These are phyloP conservation scores for Sporothrix phasma DNA, from an alignment of 2,329 filamentous ascomycete genomes.

Conservation along the genomic window DNA sequence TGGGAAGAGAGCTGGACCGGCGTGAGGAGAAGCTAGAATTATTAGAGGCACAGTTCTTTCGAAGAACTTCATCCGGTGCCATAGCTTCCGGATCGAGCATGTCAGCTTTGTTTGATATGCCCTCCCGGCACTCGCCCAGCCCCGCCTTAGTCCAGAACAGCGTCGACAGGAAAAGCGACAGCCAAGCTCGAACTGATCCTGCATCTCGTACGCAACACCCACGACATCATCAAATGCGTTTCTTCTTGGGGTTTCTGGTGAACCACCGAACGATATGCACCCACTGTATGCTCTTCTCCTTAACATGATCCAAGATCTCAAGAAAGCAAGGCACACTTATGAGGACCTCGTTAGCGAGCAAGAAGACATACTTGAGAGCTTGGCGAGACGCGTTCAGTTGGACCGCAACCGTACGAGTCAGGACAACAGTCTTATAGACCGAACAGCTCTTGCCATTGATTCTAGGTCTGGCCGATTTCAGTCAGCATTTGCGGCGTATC, in stretches of 20 bases:
- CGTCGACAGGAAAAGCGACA: background rate
- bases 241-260: slow-evolving; percentile 24
- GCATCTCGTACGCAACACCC: background rate
- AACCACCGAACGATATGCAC: slow-evolving; percentile 30
- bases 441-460: slow-evolving; percentile 23
- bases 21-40: slow-evolving; percentile 4
- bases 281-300: slow-evolving; percentile 38
- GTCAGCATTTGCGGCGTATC: slow-evolving; percentile 17
- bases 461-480: slow-evolving; percentile 19
- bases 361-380: slow-evolving; percentile 30
- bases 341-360: slow-evolving; percentile 34
- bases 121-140: background rate
- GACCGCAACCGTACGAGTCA: slow-evolving; percentile 20
- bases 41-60: slow-evolving; percentile 27
- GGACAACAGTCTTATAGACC: slow-evolving; percentile 29
- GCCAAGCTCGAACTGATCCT: background rate
- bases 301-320: slow-evolving; percentile 35
- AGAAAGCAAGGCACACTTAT: slow-evolving; percentile 38
- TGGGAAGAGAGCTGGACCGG: slow-evolving; percentile 23
- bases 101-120: background rate
- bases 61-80: slow-evolving; percentile 16
- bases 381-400: slow-evolving; percentile 20
- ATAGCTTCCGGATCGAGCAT: background rate
- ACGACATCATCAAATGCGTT: slow-evolving; percentile 6
- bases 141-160: background rate